A percentile compares a stretch with the other conserved stretches of the same genome.
Conservation (phyloP, 1,284 basidiomycete genomes). For the Rhodotorula sp. region DNA sequence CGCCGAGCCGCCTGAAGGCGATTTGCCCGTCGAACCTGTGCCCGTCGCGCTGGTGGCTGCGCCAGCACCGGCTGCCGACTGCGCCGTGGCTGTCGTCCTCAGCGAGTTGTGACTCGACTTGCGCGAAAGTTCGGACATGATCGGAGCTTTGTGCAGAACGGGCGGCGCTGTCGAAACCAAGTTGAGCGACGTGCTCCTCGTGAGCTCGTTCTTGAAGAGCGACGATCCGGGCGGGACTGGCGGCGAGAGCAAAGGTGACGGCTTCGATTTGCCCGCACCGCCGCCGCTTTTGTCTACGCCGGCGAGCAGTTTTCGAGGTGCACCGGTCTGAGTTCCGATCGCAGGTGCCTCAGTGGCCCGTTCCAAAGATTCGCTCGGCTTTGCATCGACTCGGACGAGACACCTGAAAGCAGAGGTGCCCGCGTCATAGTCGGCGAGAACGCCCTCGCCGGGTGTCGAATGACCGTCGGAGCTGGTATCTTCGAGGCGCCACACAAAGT, state of each 20-base stretch:
- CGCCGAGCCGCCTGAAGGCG: background rate
- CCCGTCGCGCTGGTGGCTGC: background rate
- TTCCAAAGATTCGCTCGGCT: background rate
- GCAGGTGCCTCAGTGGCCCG: no score
- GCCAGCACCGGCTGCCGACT: background rate
- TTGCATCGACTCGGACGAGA: slow-evolving; percentile 24
- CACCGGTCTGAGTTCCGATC: background rate
- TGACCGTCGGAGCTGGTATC: background rate
- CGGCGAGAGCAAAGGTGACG: slow-evolving; percentile 8
- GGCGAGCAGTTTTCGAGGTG: background rate
- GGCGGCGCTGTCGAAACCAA: slow-evolving; percentile 26
- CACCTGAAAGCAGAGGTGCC: slow-evolving; percentile 16
- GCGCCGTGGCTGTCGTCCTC: background rate
- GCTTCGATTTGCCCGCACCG: slow-evolving; percentile 6
- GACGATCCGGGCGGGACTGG: slow-evolving; percentile 24
- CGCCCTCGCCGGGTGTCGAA: slow-evolving; percentile 2
- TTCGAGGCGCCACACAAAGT: slow-evolving; percentile 33
- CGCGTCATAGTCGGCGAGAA: slow-evolving; percentile 20
- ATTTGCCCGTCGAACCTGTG: background rate
- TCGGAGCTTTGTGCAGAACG: slow-evolving; percentile 26
- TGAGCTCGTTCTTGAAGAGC: slow-evolving; percentile 31
- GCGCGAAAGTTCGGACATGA: slow-evolving; percentile 27
- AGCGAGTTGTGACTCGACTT: slow-evolving; percentile 30
- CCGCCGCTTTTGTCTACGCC: background rate
- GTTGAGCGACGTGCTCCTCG: slow-evolving; percentile 32